Evolutionary conservation across 352 stramenopile species (phyloP).

Genomic region (Globisporangium splendens): DNA sequence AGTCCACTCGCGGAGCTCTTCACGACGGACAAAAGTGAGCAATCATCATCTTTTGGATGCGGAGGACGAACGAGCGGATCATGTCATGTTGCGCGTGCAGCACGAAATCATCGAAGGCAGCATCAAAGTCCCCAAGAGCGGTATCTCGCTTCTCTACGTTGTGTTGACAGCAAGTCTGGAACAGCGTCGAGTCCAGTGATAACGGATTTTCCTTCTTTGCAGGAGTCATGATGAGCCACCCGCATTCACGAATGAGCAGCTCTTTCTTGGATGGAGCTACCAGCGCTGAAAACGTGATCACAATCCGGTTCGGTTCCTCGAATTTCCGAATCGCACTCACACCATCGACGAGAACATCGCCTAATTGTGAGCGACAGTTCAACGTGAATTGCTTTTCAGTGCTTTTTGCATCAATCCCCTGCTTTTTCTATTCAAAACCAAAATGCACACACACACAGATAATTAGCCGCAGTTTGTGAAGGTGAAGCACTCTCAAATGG

Average conservation of each 20-base stretch:
- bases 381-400: neutral
- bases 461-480: neutral
- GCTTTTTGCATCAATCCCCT: neutral
- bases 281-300: neutral
- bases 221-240: neutral
- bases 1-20: too few species aligned
- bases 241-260: neutral
- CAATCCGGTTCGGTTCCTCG: neutral
- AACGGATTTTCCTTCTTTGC: neutral
- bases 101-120: too few species aligned
- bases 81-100: too few species aligned
- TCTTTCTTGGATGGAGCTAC: neutral
- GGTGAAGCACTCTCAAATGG: neutral
- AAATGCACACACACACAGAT: neutral
- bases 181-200: neutral
- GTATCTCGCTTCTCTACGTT: too few species aligned
- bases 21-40: too few species aligned
- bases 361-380: neutral
- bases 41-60: too few species aligned
- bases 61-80: too few species aligned
- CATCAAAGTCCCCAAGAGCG: too few species aligned
- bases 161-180: neutral
- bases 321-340: neutral
- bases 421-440: neutral
- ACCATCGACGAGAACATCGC: neutral